A percentile compares a stretch with the other conserved stretches of the same genome.
Evolutionary conservation across 495 filamentous ascomycete genomes (phyloP).

Genomic region (Aspergillus mulundensis): DNA sequence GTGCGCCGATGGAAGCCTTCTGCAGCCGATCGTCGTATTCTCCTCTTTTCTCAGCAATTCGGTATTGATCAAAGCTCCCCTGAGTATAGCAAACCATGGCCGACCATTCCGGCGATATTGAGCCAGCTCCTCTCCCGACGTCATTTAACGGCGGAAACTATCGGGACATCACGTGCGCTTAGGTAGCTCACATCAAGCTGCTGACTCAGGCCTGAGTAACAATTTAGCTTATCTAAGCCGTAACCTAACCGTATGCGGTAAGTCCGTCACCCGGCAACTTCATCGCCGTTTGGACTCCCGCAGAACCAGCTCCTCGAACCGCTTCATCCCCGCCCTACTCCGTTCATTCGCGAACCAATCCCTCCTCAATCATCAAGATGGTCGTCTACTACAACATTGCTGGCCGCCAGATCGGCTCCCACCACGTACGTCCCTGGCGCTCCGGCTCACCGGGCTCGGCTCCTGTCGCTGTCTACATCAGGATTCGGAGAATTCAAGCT

Average conservation of each 20-base stretch:
- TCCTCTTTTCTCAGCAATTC: neutral
- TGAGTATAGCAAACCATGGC: neutral
- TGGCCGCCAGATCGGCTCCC: conserved; percentile 90
- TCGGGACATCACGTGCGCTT: conserved; percentile 28
- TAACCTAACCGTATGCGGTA: conserved; percentile 25
- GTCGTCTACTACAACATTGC: conserved; percentile 78
- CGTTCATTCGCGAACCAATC: conserved; percentile 23
- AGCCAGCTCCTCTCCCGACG: conserved; percentile 12
- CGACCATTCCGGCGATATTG: neutral
- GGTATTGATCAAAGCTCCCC: neutral
- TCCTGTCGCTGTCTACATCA: conserved; percentile 7
- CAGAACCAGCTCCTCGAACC: conserved; percentile 13
- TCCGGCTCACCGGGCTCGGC: conserved; percentile 1
- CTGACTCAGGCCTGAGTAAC: conserved; percentile 18
- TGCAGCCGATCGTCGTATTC: neutral
- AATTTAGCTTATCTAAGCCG: neutral
- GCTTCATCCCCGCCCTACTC: conserved; percentile 24
- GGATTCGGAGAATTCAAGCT: neutral
- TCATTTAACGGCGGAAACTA: conserved; percentile 18
- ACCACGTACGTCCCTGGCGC: conserved; percentile 64
- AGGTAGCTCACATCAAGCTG: neutral
- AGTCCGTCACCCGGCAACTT: conserved; percentile 15
- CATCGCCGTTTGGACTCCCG: conserved; percentile 14
- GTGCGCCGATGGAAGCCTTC: neutral
- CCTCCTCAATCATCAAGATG: conserved; percentile 60